Conservation (phyloP, 2,329 filamentous ascomycete genomes). For the Cytospora schulzeri region DNA sequence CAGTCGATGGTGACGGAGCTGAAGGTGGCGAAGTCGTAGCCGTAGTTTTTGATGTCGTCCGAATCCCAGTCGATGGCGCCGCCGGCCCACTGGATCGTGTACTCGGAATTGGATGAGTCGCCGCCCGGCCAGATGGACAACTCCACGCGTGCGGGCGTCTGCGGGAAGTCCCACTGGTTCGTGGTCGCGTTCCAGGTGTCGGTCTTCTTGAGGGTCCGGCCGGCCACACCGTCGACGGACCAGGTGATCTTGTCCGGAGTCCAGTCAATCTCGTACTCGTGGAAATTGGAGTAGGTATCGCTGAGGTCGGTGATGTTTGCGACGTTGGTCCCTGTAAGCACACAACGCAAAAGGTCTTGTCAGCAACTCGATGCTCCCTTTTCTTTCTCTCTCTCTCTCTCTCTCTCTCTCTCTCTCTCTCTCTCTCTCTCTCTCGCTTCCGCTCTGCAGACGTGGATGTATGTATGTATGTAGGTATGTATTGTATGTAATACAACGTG, state of each 20-base stretch:
- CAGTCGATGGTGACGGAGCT: conserved; percentile 80
- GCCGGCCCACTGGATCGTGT: conserved; percentile 90
- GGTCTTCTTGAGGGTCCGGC: conserved; percentile 72
- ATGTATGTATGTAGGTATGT: too few species aligned
- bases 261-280: conserved; percentile 95
- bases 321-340: conserved; percentile 68
- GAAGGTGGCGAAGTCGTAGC: conserved; percentile 87
- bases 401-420: too few species aligned
- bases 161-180: conserved; percentile 84
- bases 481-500: too few species aligned
- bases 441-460: too few species aligned
- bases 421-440: too few species aligned
- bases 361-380: neutral
- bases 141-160: conserved; percentile 88
- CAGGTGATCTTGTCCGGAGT: conserved; percentile 83
- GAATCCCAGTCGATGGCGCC: conserved; percentile 86
- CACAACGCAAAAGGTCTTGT: conserved; percentile 10
- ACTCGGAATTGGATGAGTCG: conserved; percentile 72
- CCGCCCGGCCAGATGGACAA: conserved; percentile 96
- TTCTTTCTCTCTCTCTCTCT: too few species aligned
- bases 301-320: conserved; percentile 65
- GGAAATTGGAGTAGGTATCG: conserved; percentile 76
- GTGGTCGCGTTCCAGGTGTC: conserved; percentile 85
- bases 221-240: conserved; percentile 79
- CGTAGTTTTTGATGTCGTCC: conserved; percentile 75